Base-by-base conservation (phyloP, 2,329 filamentous ascomycete genomes). In the Escovopsis weberi region DNA sequence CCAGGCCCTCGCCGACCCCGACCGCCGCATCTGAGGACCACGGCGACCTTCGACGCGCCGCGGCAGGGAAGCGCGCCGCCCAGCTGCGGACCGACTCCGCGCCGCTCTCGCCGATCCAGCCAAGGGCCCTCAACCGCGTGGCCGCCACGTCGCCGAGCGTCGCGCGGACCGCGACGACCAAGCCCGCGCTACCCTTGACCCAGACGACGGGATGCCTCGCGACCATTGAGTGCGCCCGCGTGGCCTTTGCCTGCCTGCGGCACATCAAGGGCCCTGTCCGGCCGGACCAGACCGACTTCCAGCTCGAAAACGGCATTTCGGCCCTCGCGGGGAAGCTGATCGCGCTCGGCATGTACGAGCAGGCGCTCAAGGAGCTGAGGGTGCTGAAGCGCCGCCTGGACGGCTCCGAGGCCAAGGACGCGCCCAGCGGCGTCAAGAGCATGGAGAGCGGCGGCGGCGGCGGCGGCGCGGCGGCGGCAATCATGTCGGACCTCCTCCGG, bases 291-390 rank as follows among this genome's bases (percentile, higher is more conserved):
- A 70, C 75, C 1, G 69, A 74, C 37, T 62, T 83, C 34, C 82
- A 88, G 54, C 59, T 88, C 4, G 84, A 88, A 55, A 78, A 69
- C 45, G 84, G 82, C 42, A 82, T 85, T 69, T 74, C 81, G 12
- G 76, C 79, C 0, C 68, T 88, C 42, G 61, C 81, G 34, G 73
- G 74, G 34, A 85, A 79, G 54, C 64, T 88, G 1, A 62, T 86
- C 12, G 64, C 66, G 0, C 64, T 85, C 39, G 74, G 75, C 1
- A 58, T 87, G 41, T 73, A 82, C 38, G 74, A 78, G n/a, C 65
- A 80, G 44, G 82, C 84, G 0, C 59, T 77, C 36, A 83, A 78
- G 53, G 83, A 88, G 52, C 56, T 88, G 45, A 67, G 74, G 35
- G 62, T 78, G 10, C 56, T 88, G 49, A 86, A 84, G 56, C 69